Percentiles rank a stretch among this genome's conserved stretches.
Conservation (phyloP, 1,139 yeast genomes). For the Suhomyces coccinellae region DNA sequence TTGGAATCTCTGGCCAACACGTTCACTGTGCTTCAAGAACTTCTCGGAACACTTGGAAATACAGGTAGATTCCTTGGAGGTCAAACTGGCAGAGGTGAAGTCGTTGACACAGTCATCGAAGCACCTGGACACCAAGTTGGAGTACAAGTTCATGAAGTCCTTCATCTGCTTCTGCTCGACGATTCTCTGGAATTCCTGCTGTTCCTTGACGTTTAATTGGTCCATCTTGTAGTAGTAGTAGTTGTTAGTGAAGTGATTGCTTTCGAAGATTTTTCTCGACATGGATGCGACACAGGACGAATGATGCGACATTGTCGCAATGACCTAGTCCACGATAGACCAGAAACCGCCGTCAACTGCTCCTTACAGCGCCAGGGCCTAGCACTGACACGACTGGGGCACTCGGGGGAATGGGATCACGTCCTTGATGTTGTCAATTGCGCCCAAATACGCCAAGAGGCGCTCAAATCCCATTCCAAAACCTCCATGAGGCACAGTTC, state of each 20-base stretch:
- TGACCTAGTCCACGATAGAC: background rate
- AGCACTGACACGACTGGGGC: constrained; percentile 40
- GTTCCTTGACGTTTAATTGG: constrained; percentile 86
- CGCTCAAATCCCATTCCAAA: constrained; percentile 96
- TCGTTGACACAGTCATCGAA: constrained; percentile 97
- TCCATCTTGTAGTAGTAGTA: constrained; percentile 51
- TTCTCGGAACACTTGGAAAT: constrained; percentile 92
- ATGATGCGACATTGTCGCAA: background rate
- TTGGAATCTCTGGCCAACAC: constrained; percentile 98
- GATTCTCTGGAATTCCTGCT: constrained; percentile 91
- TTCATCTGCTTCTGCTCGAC: constrained; percentile 98
- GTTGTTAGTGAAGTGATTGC: background rate
- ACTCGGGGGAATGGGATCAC: constrained; percentile 77
- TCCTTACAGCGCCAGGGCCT: background rate
- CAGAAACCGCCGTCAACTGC: background rate
- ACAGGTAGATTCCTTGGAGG: constrained; percentile 82
- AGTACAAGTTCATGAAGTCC: constrained; percentile 95
- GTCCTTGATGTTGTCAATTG: constrained; percentile 78
- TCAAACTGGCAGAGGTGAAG: constrained; percentile 87
- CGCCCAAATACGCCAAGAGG: constrained; percentile 68
- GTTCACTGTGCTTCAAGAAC: constrained; percentile 96
- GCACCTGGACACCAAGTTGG: constrained; percentile 93
- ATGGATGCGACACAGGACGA: background rate
- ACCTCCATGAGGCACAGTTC: constrained; percentile 93
- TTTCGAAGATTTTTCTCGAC: constrained; percentile 6